Evolutionary conservation across 2,329 filamentous ascomycete species (phyloP).

Genomic region (Blastomyces silverae): DNA sequence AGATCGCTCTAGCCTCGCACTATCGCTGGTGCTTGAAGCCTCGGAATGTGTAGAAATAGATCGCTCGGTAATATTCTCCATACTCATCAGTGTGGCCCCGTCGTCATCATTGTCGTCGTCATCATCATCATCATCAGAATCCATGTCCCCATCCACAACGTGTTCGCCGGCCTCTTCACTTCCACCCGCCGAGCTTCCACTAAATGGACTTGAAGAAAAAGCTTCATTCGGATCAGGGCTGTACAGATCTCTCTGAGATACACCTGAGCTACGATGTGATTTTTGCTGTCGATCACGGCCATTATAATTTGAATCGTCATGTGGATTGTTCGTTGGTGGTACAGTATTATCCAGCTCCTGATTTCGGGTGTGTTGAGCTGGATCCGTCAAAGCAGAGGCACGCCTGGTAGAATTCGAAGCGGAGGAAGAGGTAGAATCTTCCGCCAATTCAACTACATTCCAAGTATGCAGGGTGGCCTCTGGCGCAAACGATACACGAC

Average conservation of each 20-base stretch:
- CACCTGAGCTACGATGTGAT: constrained; percentile 55
- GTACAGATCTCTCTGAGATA: constrained; percentile 58
- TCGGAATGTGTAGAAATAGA: constrained; percentile 55
- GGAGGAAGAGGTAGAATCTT: constrained; percentile 74
- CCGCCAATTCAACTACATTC: constrained; percentile 83
- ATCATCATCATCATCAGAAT: constrained; percentile 45
- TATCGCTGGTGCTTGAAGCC: constrained; percentile 56
- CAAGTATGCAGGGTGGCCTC: constrained; percentile 97
- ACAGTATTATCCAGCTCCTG: background rate
- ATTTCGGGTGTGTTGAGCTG: constrained; percentile 13
- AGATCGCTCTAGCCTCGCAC: constrained; percentile 67
- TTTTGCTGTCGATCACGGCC: constrained; percentile 20
- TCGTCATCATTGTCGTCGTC: constrained; percentile 54
- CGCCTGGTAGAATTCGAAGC: constrained; percentile 67
- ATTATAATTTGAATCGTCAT: constrained; percentile 19
- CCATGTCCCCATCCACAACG: constrained; percentile 40
- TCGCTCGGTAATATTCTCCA: constrained; percentile 68
- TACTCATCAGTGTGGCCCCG: constrained; percentile 72
- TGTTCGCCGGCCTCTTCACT: constrained; percentile 41
- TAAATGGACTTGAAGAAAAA: constrained; percentile 72
- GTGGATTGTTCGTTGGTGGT: background rate
- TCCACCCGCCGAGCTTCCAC: constrained; percentile 48
- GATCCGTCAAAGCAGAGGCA: constrained; percentile 57
- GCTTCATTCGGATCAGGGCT: constrained; percentile 60
- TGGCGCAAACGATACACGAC: constrained; percentile 92